phyloP scores from a whole-genome alignment of 106 monocot genomes.

The Phalaenopsis aphrodite region DNA sequence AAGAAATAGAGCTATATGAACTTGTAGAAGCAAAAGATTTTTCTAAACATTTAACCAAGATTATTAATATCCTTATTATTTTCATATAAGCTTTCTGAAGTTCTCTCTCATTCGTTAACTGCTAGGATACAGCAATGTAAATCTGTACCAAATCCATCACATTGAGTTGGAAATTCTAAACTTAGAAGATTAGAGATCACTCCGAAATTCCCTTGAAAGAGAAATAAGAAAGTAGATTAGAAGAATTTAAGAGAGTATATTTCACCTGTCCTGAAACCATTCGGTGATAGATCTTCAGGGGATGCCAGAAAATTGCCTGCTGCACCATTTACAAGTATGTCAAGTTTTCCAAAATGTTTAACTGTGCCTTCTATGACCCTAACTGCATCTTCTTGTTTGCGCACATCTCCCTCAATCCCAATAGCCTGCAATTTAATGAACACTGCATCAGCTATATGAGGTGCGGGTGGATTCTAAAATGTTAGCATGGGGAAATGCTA shows the following conservation, averaged over 20 bases:
- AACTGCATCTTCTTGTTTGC: constrained; percentile 69
- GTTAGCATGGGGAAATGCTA: too few relatives aligned
- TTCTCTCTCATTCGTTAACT: too few relatives aligned
- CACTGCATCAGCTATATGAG: too few relatives aligned
- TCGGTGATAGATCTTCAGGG: constrained; percentile 85
- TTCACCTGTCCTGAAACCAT: constrained; percentile 77
- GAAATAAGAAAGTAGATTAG: neutral
- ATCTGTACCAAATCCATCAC: too few relatives aligned
- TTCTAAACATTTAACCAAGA: too few relatives aligned
- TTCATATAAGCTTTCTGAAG: too few relatives aligned
- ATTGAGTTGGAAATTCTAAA: too few relatives aligned
- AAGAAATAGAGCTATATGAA: constrained; percentile 13
- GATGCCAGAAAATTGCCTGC: constrained; percentile 91
- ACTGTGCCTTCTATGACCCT: constrained; percentile 60
- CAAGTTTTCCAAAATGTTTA: constrained; percentile 70
- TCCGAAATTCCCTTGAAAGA: neutral
- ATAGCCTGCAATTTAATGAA: constrained; percentile 33
- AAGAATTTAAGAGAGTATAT: neutral
- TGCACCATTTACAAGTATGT: constrained; percentile 95
- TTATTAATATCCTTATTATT: too few relatives aligned
- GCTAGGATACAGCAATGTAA: too few relatives aligned
- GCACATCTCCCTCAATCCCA: constrained; percentile 86
- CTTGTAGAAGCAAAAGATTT: too few relatives aligned
- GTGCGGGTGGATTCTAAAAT: too few relatives aligned
- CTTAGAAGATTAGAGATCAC: too few relatives aligned